Evolutionary conservation across 495 filamentous ascomycete species (phyloP).

Genomic region (Immersiella caudata): DNA sequence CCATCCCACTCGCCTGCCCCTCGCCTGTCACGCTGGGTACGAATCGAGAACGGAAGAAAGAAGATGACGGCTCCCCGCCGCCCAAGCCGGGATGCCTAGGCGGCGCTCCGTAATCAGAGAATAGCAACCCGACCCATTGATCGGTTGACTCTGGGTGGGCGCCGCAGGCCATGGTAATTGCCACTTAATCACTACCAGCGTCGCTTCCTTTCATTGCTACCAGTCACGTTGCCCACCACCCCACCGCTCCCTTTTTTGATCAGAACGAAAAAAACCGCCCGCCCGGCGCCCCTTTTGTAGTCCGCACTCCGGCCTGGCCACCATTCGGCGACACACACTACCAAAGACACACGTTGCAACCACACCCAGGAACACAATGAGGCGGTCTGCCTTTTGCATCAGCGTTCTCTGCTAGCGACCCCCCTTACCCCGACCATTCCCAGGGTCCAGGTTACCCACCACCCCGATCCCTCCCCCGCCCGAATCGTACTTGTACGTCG

Average conservation of each 20-base stretch:
- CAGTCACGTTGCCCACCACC: neutral
- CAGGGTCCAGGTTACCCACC: slow-evolving; percentile 30
- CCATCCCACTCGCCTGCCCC: neutral
- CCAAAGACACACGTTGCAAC: slow-evolving; percentile 13
- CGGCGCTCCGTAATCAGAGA: slow-evolving; percentile 3
- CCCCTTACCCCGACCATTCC: slow-evolving; percentile 17
- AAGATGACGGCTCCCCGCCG: slow-evolving; percentile 8
- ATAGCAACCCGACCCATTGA: slow-evolving; percentile 10
- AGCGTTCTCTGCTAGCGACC: slow-evolving; percentile 4
- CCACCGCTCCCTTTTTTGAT: neutral
- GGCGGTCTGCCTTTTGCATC: neutral
- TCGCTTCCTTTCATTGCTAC: neutral
- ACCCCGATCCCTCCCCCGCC: slow-evolving; percentile 19
- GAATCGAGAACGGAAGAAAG: slow-evolving; percentile 25
- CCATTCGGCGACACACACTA: neutral
- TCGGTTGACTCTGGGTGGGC: neutral
- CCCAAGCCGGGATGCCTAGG: neutral
- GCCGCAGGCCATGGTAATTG: neutral
- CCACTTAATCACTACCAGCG: neutral
- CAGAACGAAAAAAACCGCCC: neutral
- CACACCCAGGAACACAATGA: slow-evolving; percentile 22
- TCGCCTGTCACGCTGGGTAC: slow-evolving; percentile 9
- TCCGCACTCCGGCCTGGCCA: neutral
- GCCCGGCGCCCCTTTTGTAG: slow-evolving; percentile 6
- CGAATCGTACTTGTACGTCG: slow-evolving; percentile 26